These are phyloP conservation scores for Sequoia sempervirens DNA, from an alignment of 75 land plant species.

Conservation along the genomic window DNA sequence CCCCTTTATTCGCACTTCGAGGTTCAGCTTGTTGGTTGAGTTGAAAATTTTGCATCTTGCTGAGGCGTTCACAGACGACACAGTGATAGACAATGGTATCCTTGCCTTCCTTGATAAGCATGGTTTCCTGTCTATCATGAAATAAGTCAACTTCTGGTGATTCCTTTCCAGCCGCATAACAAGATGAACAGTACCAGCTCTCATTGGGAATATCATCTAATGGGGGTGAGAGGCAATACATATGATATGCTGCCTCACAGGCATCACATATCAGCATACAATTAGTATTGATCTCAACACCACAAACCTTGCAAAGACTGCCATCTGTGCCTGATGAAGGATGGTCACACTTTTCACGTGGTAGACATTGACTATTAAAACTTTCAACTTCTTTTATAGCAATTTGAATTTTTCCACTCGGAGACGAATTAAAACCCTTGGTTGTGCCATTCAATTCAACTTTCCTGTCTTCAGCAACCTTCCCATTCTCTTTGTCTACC, in stretches of 20 bases:
- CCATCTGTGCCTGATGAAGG: constrained; percentile 10
- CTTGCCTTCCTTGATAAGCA: background rate
- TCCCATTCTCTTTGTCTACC: background rate
- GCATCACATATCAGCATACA: constrained; percentile 12
- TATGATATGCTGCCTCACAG: constrained; percentile 21
- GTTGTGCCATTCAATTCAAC: background rate
- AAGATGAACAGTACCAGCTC: constrained; percentile 18
- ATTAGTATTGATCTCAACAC: background rate
- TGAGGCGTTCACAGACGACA: constrained; percentile 9
- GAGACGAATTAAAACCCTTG: background rate
- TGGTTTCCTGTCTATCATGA: constrained; percentile 1
- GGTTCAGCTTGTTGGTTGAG: background rate
- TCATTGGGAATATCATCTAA: constrained; percentile 6
- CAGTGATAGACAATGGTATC: constrained; percentile 5
- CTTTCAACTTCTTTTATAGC: background rate
- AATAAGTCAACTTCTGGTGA: background rate
- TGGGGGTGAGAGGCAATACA: constrained; percentile 9
- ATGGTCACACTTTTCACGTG: background rate
- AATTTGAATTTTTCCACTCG: background rate
- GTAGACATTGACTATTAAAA: constrained; percentile 3
- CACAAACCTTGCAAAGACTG: background rate
- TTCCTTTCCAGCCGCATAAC: constrained; percentile 7
- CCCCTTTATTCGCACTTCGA: background rate
- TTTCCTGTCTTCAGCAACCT: background rate
- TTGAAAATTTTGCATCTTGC: constrained; percentile 6